Conservation (phyloP, 345 rosid species). For the Lumnitzera racemosa region DNA sequence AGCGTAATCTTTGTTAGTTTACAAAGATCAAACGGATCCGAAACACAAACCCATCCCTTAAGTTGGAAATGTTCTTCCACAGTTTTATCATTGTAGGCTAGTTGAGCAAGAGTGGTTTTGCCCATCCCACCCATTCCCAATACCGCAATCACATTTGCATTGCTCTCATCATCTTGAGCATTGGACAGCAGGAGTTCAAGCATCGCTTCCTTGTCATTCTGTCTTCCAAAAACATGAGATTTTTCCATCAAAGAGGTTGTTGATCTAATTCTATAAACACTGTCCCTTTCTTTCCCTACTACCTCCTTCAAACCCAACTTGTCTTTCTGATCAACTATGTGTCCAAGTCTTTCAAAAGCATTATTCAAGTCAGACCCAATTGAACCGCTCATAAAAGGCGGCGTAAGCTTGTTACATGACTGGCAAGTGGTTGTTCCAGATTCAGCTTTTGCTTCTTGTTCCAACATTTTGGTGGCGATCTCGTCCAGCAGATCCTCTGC, state of each 20-base stretch:
- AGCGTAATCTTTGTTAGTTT: slow-evolving; percentile 1
- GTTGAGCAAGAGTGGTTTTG: slow-evolving; percentile 20
- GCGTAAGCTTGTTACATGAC: background rate
- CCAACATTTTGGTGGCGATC: slow-evolving; percentile 6
- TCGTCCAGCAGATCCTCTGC: slow-evolving; percentile 24
- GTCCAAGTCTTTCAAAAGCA: slow-evolving; percentile 6
- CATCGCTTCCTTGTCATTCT: slow-evolving; percentile 8
- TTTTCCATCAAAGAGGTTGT: slow-evolving; percentile 12
- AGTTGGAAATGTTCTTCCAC: background rate
- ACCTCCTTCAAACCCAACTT: background rate
- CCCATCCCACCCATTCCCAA: slow-evolving; percentile 21
- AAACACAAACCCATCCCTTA: slow-evolving; percentile 15
- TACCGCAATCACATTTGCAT: slow-evolving; percentile 13
- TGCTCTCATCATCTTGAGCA: background rate
- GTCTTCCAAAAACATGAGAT: slow-evolving; percentile 15
- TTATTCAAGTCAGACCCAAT: slow-evolving; percentile 1
- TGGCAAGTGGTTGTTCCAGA: background rate
- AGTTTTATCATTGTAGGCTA: slow-evolving; percentile 12
- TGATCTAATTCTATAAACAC: background rate
- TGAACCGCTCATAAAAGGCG: background rate
- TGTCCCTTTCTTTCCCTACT: background rate
- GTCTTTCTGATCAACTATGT: background rate
- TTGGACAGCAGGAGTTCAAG: background rate
- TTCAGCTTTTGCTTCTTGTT: background rate
- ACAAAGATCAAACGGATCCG: slow-evolving; percentile 7